Evolutionary conservation across 768 basidiomycete species (phyloP), one percentile per base, ranked within the genome.

Genomic region (Macrolepiota albuminosa): DNA sequence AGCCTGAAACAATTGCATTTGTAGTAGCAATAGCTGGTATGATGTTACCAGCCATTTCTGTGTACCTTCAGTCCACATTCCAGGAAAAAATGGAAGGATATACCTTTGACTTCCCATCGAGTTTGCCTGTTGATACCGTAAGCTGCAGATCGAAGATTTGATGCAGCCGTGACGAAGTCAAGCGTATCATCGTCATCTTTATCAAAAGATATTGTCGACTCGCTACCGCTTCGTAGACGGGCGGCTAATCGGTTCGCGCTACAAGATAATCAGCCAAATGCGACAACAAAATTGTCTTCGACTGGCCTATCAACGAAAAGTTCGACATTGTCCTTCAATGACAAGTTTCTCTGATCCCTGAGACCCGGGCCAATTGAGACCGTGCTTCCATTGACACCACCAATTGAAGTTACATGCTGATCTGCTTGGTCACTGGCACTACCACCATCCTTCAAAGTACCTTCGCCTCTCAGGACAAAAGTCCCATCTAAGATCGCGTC

Each of bases 31-130:
- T 98, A 1, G 97, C 97, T 6, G 97, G 97, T 63, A 98, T 99
- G 67, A 99, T 98, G 73, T 99, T 99, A 10, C 97, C 97, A 0
- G 97, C 97, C 93, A 98, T 98, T 74, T 98, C 95, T 96, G 71
- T 31, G 21, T 37, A 14, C 9, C 13, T 8, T 39, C 24, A 50
- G 40, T 49, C 24, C 10, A 4, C 21, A 18, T 11, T 39, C 45
- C 8, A 9, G 36, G 48, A 34, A 33, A n/a, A 34, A 21, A 13
- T 43, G 10, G 10, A 29, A 42, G 2, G 1, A 64, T 72, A 46
- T 55, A 92, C 95, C 94, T 84, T 99, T 99, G 53, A 99, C 87
- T 70, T 98, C 89, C 92, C 96, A 99, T 16, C 94, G 84, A 1
- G 93, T 98, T 78, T 95, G 95, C 4, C 79, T 80, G 6, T 83